Evolutionary conservation across 257 asterid species (phyloP).

Genomic region (Linaria vulgaris): DNA sequence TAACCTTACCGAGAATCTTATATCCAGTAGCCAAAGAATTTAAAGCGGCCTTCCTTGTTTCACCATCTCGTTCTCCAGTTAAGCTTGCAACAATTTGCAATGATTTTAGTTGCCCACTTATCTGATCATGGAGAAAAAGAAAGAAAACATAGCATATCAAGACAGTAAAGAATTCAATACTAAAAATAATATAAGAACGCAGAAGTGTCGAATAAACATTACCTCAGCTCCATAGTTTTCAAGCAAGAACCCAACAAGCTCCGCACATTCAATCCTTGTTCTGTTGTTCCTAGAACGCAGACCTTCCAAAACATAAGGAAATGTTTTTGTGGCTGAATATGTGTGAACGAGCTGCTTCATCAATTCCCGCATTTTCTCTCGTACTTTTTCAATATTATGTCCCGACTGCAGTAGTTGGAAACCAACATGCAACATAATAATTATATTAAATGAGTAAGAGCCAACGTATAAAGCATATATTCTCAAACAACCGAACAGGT

Average conservation of each 20-base stretch:
- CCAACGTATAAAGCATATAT: background rate
- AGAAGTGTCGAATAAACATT: slow-evolving; percentile 8
- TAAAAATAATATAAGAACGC: slow-evolving; percentile 1
- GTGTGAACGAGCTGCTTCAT: slow-evolving; percentile 71
- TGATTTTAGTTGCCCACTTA: slow-evolving; percentile 84
- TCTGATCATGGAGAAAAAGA: slow-evolving; percentile 41
- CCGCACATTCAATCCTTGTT: slow-evolving; percentile 90
- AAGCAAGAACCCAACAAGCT: slow-evolving; percentile 88
- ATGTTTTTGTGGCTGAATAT: slow-evolving; percentile 84
- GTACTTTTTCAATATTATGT: slow-evolving; percentile 87
- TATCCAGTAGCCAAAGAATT: slow-evolving; percentile 91
- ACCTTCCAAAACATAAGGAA: slow-evolving; percentile 92
- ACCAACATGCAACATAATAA: too few species aligned
- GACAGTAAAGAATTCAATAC: background rate
- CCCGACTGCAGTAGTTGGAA: slow-evolving; percentile 64
- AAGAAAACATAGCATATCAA: slow-evolving; percentile 13
- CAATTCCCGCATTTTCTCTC: slow-evolving; percentile 94
- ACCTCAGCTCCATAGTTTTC: slow-evolving; percentile 92
- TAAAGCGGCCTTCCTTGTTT: slow-evolving; percentile 87
- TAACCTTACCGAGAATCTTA: slow-evolving; percentile 87
- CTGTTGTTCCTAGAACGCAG: slow-evolving; percentile 93
- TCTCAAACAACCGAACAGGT: too few species aligned
- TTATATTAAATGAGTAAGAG: slow-evolving; percentile 19
- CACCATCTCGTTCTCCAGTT: slow-evolving; percentile 99
- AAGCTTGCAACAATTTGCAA: slow-evolving; percentile 97